These are phyloP conservation scores for Phytophthora citrophthora DNA, from an alignment of 352 stramenopile genomes.

Conservation along the genomic window DNA sequence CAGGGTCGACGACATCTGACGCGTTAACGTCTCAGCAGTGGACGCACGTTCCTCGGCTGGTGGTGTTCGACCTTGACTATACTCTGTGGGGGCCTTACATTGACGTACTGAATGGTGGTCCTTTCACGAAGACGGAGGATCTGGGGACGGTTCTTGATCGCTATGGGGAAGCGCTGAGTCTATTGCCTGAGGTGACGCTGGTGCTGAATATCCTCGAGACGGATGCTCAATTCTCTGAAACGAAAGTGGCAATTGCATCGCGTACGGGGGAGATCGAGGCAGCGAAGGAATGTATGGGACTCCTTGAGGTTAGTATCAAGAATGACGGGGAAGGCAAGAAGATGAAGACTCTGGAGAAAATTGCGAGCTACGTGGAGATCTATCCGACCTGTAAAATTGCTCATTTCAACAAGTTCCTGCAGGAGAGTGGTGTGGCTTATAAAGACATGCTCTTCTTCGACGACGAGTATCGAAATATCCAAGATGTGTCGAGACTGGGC, in stretches of 20 bases:
- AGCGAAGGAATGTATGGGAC: slow-evolving; percentile 73
- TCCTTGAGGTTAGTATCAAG: slow-evolving; percentile 52
- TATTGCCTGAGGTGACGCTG: slow-evolving; percentile 59
- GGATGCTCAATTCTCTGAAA: slow-evolving; percentile 63
- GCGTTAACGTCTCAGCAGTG: slow-evolving; percentile 32
- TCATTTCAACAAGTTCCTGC: slow-evolving; percentile 91
- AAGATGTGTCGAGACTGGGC: slow-evolving; percentile 66
- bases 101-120: slow-evolving; percentile 76
- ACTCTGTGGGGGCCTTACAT: slow-evolving; percentile 84
- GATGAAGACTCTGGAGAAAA: slow-evolving; percentile 48
- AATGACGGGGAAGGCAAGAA: background rate
- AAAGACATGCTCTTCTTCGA: slow-evolving; percentile 98
- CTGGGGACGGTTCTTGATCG: slow-evolving; percentile 68
- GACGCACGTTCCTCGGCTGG: slow-evolving; percentile 60
- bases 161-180: slow-evolving; percentile 73
- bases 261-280: slow-evolving; percentile 71
- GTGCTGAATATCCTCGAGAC: slow-evolving; percentile 72
- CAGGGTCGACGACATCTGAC: background rate
- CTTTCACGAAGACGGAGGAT: slow-evolving; percentile 68
- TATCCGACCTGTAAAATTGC: slow-evolving; percentile 82
- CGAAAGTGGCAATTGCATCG: slow-evolving; percentile 65
- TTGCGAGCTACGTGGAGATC: slow-evolving; percentile 75
- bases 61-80: slow-evolving; percentile 83
- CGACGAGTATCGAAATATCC: slow-evolving; percentile 88
- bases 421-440: slow-evolving; percentile 88